Base-by-base conservation (phyloP, 163 green algal genomes). In the Scenedesmus sp. region DNA sequence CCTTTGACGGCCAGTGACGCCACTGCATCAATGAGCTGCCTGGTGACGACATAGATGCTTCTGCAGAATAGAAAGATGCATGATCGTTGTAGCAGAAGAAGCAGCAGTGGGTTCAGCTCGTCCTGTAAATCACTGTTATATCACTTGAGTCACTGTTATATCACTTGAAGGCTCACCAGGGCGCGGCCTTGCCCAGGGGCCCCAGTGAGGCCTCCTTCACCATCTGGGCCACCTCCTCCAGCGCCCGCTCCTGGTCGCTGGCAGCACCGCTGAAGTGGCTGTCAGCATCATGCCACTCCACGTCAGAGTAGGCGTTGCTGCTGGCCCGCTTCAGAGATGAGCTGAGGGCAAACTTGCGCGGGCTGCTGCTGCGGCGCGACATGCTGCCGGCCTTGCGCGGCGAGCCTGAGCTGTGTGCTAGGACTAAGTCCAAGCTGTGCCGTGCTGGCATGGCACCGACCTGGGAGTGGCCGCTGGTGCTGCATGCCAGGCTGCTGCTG, bases 221-320 rank as follows among this genome's bases (percentile, higher is more conserved):
- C 82, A 88, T 66, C 83, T 77, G 59, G n/a, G 54, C 46, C 4
- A 77, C 83, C 23, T 88, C 83, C 83, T 77, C 23, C 8, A 88
- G 23, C 3, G 56, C 83, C 12, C 13, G 4, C 70, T 64, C 57
- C 23, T 88, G 83, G 8, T 88, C 83, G 12, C 70, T 79, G 70
- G 15, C 57, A 16, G 67, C 59, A 5, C 10, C 55, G 23, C 87
- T 85, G 67, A 91, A 91, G 55, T 70, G 16, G 73, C 87, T 91
- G 3, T 60, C 56, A 57, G 87, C 87, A 12, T 91, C 87, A 70
- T 86, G 73, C 87, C 87, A 91, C 15, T 91, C 87, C 59, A 62
- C 34, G 59, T 79, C 70, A n/a, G 70, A 79, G 70, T 79, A 52
- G 3, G 70, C 13, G 23, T 4, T 79, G 70, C 70, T 79, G 70